Conservation (phyloP, 768 basidiomycete genomes). For the Lentinula edodes region DNA sequence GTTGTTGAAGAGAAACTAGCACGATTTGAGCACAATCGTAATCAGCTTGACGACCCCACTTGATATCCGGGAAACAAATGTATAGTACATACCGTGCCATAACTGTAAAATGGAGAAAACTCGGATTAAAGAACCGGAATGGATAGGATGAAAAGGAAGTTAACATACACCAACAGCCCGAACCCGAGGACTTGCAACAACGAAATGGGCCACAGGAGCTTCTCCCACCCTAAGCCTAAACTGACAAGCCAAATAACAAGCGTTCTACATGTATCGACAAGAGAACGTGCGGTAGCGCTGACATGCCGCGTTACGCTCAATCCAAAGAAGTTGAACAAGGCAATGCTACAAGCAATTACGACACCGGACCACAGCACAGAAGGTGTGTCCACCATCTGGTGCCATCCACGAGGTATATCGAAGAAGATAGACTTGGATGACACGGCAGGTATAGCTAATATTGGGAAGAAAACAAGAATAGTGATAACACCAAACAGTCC, state of each 20-base stretch:
- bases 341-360: slow-evolving; percentile 72
- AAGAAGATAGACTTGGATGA: slow-evolving; percentile 67
- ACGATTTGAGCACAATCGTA: background rate
- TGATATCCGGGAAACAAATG: slow-evolving; percentile 7
- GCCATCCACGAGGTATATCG: slow-evolving; percentile 85
- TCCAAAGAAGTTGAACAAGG: slow-evolving; percentile 86
- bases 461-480: slow-evolving; percentile 72
- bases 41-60: slow-evolving; percentile 1
- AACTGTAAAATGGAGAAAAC: slow-evolving; percentile 36
- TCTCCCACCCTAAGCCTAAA: slow-evolving; percentile 87
- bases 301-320: slow-evolving; percentile 90
- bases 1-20: slow-evolving; percentile 85
- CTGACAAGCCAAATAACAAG: slow-evolving; percentile 95
- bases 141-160: background rate
- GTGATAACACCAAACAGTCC: slow-evolving; percentile 86
- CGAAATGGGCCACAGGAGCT: slow-evolving; percentile 74
- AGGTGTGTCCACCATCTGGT: slow-evolving; percentile 80
- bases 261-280: slow-evolving; percentile 94
- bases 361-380: slow-evolving; percentile 62
- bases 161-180: slow-evolving; percentile 78
- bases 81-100: slow-evolving; percentile 65
- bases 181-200: slow-evolving; percentile 83
- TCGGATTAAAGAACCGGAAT: background rate
- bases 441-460: slow-evolving; percentile 68
- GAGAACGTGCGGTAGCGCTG: slow-evolving; percentile 85